phyloP scores from a whole-genome alignment of 1,284 basidiomycete species.

The Sphagnurus paluster region DNA sequence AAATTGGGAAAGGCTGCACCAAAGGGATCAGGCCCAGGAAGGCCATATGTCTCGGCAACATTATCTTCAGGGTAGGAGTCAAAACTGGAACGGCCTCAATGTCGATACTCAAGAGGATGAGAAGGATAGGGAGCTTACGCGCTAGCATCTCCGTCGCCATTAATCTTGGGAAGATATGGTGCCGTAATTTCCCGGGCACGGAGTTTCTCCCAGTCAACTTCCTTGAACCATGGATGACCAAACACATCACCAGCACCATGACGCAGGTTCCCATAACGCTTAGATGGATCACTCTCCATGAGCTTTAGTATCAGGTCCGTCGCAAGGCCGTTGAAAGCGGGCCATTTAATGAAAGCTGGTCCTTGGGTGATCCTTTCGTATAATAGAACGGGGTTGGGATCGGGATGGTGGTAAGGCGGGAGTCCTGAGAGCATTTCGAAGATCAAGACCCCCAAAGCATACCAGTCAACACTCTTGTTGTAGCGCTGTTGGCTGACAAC shows the following conservation, averaged over 20 bases:
- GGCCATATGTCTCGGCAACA: conserved; percentile 57
- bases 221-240: conserved; percentile 94
- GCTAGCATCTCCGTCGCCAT: conserved; percentile 86
- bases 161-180: conserved; percentile 91
- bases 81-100: conserved; percentile 48
- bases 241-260: conserved; percentile 96
- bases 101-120: conserved; percentile 7
- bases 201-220: conserved; percentile 93
- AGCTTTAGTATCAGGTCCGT: conserved; percentile 90
- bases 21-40: conserved; percentile 52
- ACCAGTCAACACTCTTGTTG: conserved; percentile 99
- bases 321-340: conserved; percentile 82
- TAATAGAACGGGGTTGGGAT: conserved; percentile 62
- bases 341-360: conserved; percentile 79
- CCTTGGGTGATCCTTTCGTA: conserved; percentile 86
- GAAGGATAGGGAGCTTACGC: conserved; percentile 59
- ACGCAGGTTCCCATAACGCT: conserved; percentile 90
- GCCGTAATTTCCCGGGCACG: conserved; percentile 88
- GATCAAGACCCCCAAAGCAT: conserved; percentile 94
- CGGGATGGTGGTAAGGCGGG: conserved; percentile 73
- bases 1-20: conserved; percentile 66
- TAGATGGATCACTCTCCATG: conserved; percentile 88
- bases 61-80: conserved; percentile 77
- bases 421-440: conserved; percentile 96
- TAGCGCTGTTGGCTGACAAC: conserved; percentile 90